Evolutionary conservation across 306 rosid species (phyloP), one percentile per base, ranked within the genome.

Genomic region (Sophora flavescens): DNA sequence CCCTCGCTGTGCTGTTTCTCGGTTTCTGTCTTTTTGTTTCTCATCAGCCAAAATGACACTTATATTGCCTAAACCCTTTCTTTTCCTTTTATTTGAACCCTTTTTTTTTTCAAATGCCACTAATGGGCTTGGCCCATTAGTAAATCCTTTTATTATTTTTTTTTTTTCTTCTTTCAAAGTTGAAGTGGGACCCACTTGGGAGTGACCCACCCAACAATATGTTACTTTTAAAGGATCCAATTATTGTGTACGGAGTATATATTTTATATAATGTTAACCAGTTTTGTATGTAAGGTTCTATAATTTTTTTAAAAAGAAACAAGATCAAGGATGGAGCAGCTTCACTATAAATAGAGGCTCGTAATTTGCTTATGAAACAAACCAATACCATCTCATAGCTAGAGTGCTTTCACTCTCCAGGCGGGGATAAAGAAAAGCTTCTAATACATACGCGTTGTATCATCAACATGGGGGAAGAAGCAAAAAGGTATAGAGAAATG

Each of bases 391-490:
- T 68, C 26, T 51, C 62, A 39, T 3, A 48, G 26, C 11, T 3
- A 48, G 42, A 9, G 13, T 22, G 10, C 16, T 3, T 30, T 67
- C 14, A 45, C 59, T 54, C 9, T n/a, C 22, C 22, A 77, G 66
- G 33, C 10, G 1, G 3, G 5, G 0, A 10, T 7, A 4, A 4
- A 7, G 14, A 14, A 41, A 58, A 6, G 79, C 74, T 64, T n/a
- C 45, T 6, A 10, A 14, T 70, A 53, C 17, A 56, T 28, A 33
- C 61, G 5, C 2, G 8, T 14, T 10, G 14, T 26, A 39, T 57
- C 70, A 15, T 57, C 75, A 70, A 22, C 75, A 64, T 82, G 85
- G 82, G 81, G 57, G 79, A 77, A 63, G 82, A 62, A 82, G 65
- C 50, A 36, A 64, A 71, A 72, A 77, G 75, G 79, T 71, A 73